These are phyloP conservation scores for Paraphaeosphaeria minitans DNA, from an alignment of 2,329 filamentous ascomycete genomes.

Conservation along the genomic window DNA sequence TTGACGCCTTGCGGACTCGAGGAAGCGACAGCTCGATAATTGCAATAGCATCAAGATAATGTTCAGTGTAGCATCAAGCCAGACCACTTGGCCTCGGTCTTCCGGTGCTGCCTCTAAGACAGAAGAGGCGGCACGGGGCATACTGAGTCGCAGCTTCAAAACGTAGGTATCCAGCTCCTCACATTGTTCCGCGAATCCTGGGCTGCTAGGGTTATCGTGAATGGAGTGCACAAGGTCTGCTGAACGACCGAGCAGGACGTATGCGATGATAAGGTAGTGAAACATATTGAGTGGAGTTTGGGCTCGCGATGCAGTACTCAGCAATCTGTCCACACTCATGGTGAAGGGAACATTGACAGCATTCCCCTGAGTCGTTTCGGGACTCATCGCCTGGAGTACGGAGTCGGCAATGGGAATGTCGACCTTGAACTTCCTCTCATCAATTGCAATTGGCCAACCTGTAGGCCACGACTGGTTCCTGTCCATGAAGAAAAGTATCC, in stretches of 20 bases:
- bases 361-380: conserved; percentile 1
- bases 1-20: conserved; percentile 4
- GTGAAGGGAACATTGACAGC: conserved; percentile 26
- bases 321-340: conserved; percentile 27
- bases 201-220: conserved; percentile 26
- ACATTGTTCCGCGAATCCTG: conserved; percentile 31
- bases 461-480: conserved; percentile 34
- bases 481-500: conserved; percentile 41
- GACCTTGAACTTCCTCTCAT: conserved; percentile 39
- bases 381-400: conserved; percentile 27
- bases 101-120: conserved; percentile 25
- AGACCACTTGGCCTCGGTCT: conserved; percentile 28
- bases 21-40: conserved; percentile 22
- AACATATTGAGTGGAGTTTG: conserved; percentile 25
- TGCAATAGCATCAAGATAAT: conserved; percentile 32
- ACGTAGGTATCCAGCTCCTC: conserved; percentile 30
- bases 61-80: conserved; percentile 34
- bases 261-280: conserved; percentile 30
- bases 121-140: conserved; percentile 31
- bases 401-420: conserved; percentile 33
- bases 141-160: conserved; percentile 32
- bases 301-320: conserved; percentile 15
- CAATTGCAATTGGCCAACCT: conserved; percentile 35
- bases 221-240: conserved; percentile 35
- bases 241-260: conserved; percentile 36